These are phyloP conservation scores for Staphylotrichum tortipilum DNA, from an alignment of 495 filamentous ascomycete species.

Conservation along the genomic window DNA sequence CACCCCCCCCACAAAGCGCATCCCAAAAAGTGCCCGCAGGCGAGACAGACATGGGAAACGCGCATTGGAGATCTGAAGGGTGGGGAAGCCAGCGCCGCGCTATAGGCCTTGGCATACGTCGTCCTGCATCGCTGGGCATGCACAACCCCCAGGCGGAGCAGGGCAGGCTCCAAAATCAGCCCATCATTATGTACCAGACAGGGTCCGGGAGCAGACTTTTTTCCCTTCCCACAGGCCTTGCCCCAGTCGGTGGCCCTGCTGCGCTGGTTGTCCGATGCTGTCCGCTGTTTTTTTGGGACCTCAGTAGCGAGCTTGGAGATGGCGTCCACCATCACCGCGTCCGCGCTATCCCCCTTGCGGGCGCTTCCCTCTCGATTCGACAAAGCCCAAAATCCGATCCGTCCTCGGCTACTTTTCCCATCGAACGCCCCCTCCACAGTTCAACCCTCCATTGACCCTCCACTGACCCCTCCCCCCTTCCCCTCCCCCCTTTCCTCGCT, in stretches of 20 bases:
- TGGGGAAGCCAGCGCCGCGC: slow-evolving; percentile 2
- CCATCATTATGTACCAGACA: neutral
- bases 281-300: neutral
- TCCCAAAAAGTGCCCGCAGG: neutral
- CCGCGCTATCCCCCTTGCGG: no score
- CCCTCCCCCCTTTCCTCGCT: neutral
- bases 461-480: no score
- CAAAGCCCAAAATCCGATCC: neutral
- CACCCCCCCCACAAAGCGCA: slow-evolving; percentile 1
- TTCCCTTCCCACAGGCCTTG: neutral
- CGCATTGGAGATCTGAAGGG: slow-evolving; percentile 6
- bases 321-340: no score
- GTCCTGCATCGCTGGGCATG: neutral
- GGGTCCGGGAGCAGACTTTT: slow-evolving; percentile 5
- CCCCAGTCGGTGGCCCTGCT: no score
- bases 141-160: neutral
- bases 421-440: no score
- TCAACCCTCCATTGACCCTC: no score
- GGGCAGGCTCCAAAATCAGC: slow-evolving; percentile 1
- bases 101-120: slow-evolving; percentile 6
- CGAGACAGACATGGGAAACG: slow-evolving; percentile 5
- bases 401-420: neutral
- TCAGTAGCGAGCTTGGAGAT: no score
- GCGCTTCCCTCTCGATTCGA: no score
- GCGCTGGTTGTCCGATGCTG: no score